Evolutionary conservation across 495 filamentous ascomycete genomes (phyloP), one percentile per base, ranked within the genome.

Genomic region (Penicillium pulvis): DNA sequence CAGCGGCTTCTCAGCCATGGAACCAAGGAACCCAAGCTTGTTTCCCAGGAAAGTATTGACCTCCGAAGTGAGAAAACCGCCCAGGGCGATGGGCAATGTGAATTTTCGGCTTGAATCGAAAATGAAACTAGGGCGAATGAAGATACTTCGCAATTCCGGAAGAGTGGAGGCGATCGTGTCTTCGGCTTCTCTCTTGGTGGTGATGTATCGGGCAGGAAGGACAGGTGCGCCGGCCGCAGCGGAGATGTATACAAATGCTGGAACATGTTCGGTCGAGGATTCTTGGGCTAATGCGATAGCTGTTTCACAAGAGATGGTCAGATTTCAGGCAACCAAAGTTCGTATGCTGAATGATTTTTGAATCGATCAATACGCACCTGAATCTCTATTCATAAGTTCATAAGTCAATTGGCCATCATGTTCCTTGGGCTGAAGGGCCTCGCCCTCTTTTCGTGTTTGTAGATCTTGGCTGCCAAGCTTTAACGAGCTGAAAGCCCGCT

Each of bases 381-480:
- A 84, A 69, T 98, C 95, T 58, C 94, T 84, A 77, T 98, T 98
- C 91, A 98, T 97, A 60, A 92, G 83, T 81, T 98, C 94, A 78
- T 98, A 98, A 36, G 93, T 97, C 66, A 96, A 73, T 74, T 96
- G 90, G 19, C 85, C 85, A 66, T 85, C 81, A 33, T 74, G 75
- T 67, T 90, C 87, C 53, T 85, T 79, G n/a, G 85, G 79, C 63
- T 81, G 73, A 51, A 90, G 72, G 33, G 81, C 77, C 50, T 87
- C 83, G 6, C 81, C 86, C 36, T 77, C 78, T 53, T 75, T 71
- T 49, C 80, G 71, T 59, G 75, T 75, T 10, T 92, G 76, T 11
- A 87, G 89, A 73, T 94, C 91, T 63, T 85, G 78, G 42, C 84
- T 85, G 6, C 85, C 87, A 20, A 72, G 66, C 65, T 89, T 89